Evolutionary conservation across 495 filamentous ascomycete species (phyloP).

Genomic region (Lentithecium fluviatile): DNA sequence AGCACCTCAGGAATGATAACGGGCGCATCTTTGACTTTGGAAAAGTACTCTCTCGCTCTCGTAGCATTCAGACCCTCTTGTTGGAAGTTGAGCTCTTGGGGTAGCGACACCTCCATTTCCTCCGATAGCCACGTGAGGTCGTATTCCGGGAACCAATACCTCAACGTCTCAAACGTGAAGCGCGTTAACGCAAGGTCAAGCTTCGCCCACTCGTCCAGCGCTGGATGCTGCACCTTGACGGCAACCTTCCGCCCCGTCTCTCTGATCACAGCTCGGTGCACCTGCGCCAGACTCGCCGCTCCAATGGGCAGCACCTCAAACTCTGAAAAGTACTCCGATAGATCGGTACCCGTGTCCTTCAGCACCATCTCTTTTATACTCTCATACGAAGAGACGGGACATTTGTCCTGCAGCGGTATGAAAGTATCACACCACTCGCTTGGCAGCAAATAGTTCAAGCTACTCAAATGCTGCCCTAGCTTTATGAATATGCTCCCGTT

Average conservation of each 20-base stretch:
- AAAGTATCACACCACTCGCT: conserved; percentile 95
- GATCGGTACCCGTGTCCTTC: conserved; percentile 73
- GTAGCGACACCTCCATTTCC: conserved; percentile 88
- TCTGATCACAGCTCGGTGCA: conserved; percentile 84
- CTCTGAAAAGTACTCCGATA: conserved; percentile 78
- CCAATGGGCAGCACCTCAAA: conserved; percentile 82
- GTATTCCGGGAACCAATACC: conserved; percentile 94
- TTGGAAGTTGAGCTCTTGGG: conserved; percentile 86
- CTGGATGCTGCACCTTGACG: conserved; percentile 95
- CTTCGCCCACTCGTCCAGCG: conserved; percentile 85
- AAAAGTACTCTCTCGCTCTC: conserved; percentile 75
- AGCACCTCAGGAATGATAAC: conserved; percentile 87
- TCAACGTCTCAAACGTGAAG: conserved; percentile 86
- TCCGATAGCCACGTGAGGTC: conserved; percentile 92
- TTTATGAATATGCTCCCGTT: conserved; percentile 99
- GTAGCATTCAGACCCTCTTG: conserved; percentile 85
- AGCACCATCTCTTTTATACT: conserved; percentile 84
- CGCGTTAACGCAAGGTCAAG: conserved; percentile 83
- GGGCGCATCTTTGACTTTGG: conserved; percentile 63
- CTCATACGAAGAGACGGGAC: conserved; percentile 87
- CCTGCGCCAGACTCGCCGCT: conserved; percentile 91
- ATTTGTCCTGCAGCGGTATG: conserved; percentile 92
- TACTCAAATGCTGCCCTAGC: conserved; percentile 91
- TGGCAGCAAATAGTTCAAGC: conserved; percentile 94
- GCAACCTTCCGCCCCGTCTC: conserved; percentile 88